phyloP scores from a whole-genome alignment of 805 yeast genomes.

The Tetrapisispora phaffii region DNA sequence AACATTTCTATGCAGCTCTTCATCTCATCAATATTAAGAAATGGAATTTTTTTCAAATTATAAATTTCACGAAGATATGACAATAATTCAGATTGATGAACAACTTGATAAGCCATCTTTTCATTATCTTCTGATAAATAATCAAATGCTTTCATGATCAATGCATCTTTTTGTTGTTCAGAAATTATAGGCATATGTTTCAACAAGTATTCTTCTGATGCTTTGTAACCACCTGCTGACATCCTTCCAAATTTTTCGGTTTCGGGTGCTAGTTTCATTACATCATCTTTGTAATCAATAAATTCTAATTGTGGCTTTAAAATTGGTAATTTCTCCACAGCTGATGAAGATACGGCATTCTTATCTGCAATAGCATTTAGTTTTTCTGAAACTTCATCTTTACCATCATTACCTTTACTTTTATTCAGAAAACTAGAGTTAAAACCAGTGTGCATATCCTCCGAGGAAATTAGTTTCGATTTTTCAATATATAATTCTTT shows the following conservation, averaged over 20 bases:
- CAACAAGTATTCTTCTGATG: conserved; percentile 42
- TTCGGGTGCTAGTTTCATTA: conserved; percentile 47
- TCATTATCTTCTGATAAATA: conserved; percentile 45
- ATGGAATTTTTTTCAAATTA: conserved; percentile 29
- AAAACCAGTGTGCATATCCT: conserved; percentile 86
- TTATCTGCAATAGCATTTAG: conserved; percentile 5
- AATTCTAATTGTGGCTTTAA: conserved; percentile 16
- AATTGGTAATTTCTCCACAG: conserved; percentile 3
- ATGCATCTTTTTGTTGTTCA: conserved; percentile 82
- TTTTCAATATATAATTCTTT: conserved; percentile 62
- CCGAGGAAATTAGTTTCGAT: conserved; percentile 68
- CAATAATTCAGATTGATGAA: conserved; percentile 69
- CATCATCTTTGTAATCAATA: conserved; percentile 33
- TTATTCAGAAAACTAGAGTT: conserved; percentile 75
- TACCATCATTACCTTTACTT: conserved; percentile 20
- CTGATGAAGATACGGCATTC: conserved; percentile 7
- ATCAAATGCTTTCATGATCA: conserved; percentile 89
- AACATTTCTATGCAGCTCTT: conserved; percentile 50
- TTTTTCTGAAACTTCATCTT: conserved; percentile 4
- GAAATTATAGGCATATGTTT: conserved; percentile 60
- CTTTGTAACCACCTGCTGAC: conserved; percentile 37
- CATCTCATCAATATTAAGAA: conserved; percentile 27
- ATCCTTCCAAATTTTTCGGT: conserved; percentile 59
- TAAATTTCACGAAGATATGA: conserved; percentile 51
- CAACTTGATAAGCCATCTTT: conserved; percentile 47